phyloP scores from a whole-genome alignment of 768 basidiomycete genomes.

The Trametes gibbosa region DNA sequence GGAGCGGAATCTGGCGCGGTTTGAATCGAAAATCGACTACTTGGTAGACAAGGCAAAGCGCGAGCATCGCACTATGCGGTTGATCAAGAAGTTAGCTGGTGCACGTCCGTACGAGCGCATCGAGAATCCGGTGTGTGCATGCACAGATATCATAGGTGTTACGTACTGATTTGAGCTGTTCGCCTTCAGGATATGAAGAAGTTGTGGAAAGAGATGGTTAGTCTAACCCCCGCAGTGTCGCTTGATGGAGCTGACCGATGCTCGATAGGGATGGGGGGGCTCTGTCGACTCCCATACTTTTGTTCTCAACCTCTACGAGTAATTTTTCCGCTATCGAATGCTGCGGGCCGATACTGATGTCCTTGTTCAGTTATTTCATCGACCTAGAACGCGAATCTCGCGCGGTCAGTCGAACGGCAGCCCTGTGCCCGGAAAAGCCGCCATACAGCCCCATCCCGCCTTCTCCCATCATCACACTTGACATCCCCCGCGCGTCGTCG shows the following conservation, averaged over 20 bases:
- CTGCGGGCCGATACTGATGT: too few species aligned
- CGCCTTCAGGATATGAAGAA: not conserved
- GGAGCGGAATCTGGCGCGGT: not conserved
- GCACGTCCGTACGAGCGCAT: not conserved
- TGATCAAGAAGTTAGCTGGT: not conserved
- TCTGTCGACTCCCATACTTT: not conserved
- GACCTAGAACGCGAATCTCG: not conserved
- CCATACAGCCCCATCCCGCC: not conserved
- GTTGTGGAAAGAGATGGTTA: conserved; percentile 3
- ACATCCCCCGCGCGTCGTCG: not conserved
- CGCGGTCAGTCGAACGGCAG: not conserved
- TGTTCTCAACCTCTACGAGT: conserved; percentile 5
- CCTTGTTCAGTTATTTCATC: not conserved
- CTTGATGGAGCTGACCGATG: not conserved
- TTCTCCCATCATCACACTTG: not conserved
- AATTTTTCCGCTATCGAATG: not conserved
- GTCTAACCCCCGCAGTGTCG: too few species aligned
- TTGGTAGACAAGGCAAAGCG: not conserved
- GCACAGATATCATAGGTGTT: not conserved
- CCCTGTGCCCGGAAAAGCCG: not conserved
- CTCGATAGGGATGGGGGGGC: not conserved
- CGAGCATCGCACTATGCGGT: not conserved
- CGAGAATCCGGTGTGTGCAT: not conserved
- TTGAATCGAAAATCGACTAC: not conserved
- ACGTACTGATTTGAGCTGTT: not conserved